Base-by-base conservation (phyloP, 1,139 yeast species). In the Candida sojae region DNA sequence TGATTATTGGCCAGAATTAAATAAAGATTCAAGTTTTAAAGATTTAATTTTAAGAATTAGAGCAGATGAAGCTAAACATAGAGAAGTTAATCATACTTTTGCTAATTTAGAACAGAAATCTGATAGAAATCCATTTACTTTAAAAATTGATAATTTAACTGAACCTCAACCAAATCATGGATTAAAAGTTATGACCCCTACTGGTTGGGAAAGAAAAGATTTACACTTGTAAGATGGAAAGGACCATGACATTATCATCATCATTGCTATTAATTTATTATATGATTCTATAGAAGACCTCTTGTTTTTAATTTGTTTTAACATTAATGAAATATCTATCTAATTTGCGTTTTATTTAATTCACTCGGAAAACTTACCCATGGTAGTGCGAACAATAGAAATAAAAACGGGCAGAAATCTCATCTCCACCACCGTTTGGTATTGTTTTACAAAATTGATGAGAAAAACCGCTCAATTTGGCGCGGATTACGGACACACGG, bases 1-100 rank as follows among this genome's bases (percentile, higher is more conserved):
- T 51, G 75, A 77, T 51, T 86, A 86, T 65, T 86, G 89, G 88
- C 72, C 79, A 11, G 77, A 83, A 64, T 63, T 71, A 45, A 70
- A 68, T 39, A 66, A 64, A 35, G 60, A 80, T 17, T 76, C 87
- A 7, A 70, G 82, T 4, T 79, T 86, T 65, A 74, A 74, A 52
- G 91, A 86, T 55, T 72, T 86, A 60, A 70, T 86, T 41, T 72
- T 77, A 53, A 79, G 82, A 57, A 73, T 85, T 34, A 66, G 80
- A 54, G 80, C 80, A 6, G 91, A 85, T 58, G 91, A 85, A 63
- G 84, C 89, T 41, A 85, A 85, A 62, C 91, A 85, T 61, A 75
- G 91, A 61, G 91, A 86, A 60, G 90, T 85, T 42, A 85, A 85
- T 67, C 91, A 85, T 62, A 85, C 91, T 0, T 77, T 86, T 59